Base-by-base conservation (phyloP, 208 protist genomes). In the Giardia duodenalis region DNA sequence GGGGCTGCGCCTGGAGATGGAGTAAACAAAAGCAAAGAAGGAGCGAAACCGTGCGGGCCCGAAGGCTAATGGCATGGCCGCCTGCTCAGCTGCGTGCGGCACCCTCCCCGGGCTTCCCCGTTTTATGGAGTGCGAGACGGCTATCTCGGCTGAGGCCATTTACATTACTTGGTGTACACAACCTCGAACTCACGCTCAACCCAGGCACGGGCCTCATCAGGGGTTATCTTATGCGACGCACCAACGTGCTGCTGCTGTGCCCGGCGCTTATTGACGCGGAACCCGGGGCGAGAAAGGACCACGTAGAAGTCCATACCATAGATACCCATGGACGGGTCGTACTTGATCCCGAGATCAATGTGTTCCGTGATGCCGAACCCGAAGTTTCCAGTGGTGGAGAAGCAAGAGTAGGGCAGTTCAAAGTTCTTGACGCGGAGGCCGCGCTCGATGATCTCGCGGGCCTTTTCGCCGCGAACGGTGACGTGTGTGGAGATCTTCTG, bases 271-370 rank as follows among this genome's bases (percentile, higher is more conserved):
- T 96, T 93, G 57, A 99, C 98, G 93, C 98, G 97, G 92, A 98
- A 98, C 43, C 94, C 94, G 93, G 97, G 97, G 95, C 99, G 97
- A 76, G 96, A 95, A 91, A 99, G 97, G 92, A 99, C 97, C 92
- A 99, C 97, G 96, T 97, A 99, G 94, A 98, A 97, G 94, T 98
- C 96, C 97, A 98, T 97, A 93, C 96, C 96, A 94, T 96, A 97
- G 93, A 99, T 99, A 96, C 99, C 99, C 57, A 97, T 98, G 92
- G 95, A 96, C 93, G 98, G 98, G 95, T 99, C 99, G 96, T 99
- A 99, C 96, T 99, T 99, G 95, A 99, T 97, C 93, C 99, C 99
- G 86, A 99, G 97, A 97, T 99, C 99, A 93, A 99, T 99, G 97
- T 99, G 99, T 96, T 99, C 99, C 93, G 97, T 95, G 95, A 99